These are phyloP conservation scores for Xylariaceae sp. DNA, from an alignment of 2,329 filamentous ascomycete species.

Conservation along the genomic window DNA sequence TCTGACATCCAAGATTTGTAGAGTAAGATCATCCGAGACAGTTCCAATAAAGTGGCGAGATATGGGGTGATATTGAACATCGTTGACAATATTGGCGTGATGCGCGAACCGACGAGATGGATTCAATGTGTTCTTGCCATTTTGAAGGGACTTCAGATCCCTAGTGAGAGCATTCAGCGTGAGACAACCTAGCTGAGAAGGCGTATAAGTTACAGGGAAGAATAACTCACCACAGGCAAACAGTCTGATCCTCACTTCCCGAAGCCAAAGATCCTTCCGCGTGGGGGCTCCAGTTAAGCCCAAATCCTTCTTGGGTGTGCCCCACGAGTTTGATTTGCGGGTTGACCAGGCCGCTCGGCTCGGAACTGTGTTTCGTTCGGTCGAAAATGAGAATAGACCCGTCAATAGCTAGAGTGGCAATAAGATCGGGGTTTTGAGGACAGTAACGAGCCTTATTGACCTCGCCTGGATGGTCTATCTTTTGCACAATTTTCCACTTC, in stretches of 20 bases:
- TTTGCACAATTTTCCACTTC: constrained; percentile 88
- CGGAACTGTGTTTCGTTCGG: constrained; percentile 82
- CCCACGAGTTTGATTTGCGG: constrained; percentile 81
- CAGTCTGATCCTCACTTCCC: constrained; percentile 86
- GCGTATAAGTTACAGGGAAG: neutral
- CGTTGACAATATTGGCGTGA: constrained; percentile 88
- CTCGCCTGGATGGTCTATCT: constrained; percentile 92
- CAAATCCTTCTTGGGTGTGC: constrained; percentile 85
- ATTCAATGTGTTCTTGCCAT: constrained; percentile 62
- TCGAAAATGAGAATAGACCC: constrained; percentile 90
- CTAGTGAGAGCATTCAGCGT: constrained; percentile 36
- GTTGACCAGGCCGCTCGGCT: constrained; percentile 67
- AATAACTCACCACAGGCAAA: constrained; percentile 71
- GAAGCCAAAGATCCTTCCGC: constrained; percentile 76
- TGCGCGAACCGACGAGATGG: constrained; percentile 75
- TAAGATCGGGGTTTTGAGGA: constrained; percentile 93
- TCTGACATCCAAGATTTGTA: constrained; percentile 88
- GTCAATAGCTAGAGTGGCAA: constrained; percentile 86
- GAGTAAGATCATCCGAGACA: constrained; percentile 89
- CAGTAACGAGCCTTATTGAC: constrained; percentile 99
- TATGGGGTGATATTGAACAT: constrained; percentile 90
- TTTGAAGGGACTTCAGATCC: constrained; percentile 73
- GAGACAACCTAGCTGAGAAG: neutral
- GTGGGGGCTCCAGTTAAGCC: constrained; percentile 87
- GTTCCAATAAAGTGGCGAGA: constrained; percentile 82